phyloP scores from a whole-genome alignment of 1,284 basidiomycete species.

The Ustilago nuda region DNA sequence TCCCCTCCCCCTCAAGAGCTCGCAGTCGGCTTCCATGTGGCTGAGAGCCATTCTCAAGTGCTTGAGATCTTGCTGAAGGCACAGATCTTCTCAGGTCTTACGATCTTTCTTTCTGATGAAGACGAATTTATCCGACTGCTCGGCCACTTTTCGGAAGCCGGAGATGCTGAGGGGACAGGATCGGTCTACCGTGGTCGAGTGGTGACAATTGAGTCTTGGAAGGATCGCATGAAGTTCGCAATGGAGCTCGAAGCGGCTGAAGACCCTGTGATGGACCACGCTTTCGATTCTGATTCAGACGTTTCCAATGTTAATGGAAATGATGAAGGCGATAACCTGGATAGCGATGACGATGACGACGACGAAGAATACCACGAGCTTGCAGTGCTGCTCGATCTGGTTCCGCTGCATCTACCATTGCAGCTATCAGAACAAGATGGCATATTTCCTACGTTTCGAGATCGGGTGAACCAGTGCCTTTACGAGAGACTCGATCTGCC shows the following conservation, averaged over 20 bases:
- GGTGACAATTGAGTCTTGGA: neutral
- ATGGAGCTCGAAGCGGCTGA: neutral
- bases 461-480: neutral
- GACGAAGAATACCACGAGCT: neutral
- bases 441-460: neutral
- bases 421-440: neutral
- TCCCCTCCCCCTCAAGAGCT: neutral
- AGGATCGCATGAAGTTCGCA: neutral
- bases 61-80: slow-evolving; percentile 15
- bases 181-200: neutral
- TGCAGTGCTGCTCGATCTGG: neutral
- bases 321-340: neutral
- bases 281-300: neutral
- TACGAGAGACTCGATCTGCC: slow-evolving; percentile 6
- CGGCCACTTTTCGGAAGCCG: neutral
- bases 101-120: neutral
- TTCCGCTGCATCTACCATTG: neutral
- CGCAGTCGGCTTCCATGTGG: slow-evolving; percentile 8
- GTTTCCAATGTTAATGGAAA: neutral
- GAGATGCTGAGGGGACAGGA: neutral
- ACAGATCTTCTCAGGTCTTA: slow-evolving; percentile 1
- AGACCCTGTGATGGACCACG: neutral
- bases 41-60: slow-evolving; percentile 1
- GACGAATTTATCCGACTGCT: neutral
- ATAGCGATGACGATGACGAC: neutral